Base-by-base conservation (phyloP, 2,329 filamentous ascomycete species). In the Phoma sp. region DNA sequence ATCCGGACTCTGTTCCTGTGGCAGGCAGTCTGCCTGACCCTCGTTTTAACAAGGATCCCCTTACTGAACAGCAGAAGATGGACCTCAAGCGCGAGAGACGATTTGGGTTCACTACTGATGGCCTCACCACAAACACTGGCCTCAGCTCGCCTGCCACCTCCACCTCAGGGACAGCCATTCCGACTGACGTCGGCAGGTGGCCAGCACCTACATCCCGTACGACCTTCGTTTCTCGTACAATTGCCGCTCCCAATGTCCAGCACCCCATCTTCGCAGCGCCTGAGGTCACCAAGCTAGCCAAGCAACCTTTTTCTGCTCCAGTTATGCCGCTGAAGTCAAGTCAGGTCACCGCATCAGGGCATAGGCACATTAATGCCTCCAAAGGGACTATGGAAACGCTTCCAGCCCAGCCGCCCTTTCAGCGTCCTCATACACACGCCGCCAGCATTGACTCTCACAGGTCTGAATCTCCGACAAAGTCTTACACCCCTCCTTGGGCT, bases 11-110 rank as follows among this genome's bases (percentile, higher is more conserved):
- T 0, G 38, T 64, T 7, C 43, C 61, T 0, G 43, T 29, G 4
- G 36, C 57, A 2, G 57, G 59, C 0, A 5, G 4, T 1, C 36
- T 53, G 0, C 46, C 37, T 0, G 61, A 61, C 17, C 28, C 29
- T 1, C 55, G 62, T 0, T 59, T 64, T 23, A 53, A 53, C 14
- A 55, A 36, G 0, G 37, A 59, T 2, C 36, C 38, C 1, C 42
- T 40, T 5, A 34, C 55, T 0, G 40, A 40, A 2, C 25, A 36
- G 3, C 38, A 46, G 10, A 53, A 30, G 6, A 36, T 39, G 4
- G 39, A 39, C 0, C 15, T 34, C 1, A 55, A 36, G 30, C 32
- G 29, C 7, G 45, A 57, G 12, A 36, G 17, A 5, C 20, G 23
- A 11, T 11, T 53, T 3, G n/a, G 23, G 1, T 3, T 33, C 4